phyloP scores from a whole-genome alignment of 371 early-diverging fungal species.

The Saksenaea vasiformis region DNA sequence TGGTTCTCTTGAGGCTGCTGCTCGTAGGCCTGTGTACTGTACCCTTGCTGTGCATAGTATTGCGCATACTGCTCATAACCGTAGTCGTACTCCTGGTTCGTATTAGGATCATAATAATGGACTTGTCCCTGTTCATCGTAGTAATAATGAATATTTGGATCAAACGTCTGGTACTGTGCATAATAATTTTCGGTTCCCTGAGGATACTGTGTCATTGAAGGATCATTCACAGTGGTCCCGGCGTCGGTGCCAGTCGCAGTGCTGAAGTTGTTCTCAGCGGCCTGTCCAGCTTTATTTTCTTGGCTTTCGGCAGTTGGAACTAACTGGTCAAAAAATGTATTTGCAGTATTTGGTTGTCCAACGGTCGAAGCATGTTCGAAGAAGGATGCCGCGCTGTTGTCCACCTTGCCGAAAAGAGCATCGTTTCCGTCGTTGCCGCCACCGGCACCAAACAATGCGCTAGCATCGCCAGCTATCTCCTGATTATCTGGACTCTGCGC shows the following conservation, averaged over 20 bases:
- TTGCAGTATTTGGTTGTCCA: neutral
- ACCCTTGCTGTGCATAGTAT: conserved; percentile 23
- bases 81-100: conserved; percentile 36
- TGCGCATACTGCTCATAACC: conserved; percentile 30
- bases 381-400: neutral
- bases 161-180: conserved; percentile 25
- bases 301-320: neutral
- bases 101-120: conserved; percentile 45
- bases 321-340: neutral
- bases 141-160: conserved; percentile 40
- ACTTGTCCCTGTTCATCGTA: conserved; percentile 38
- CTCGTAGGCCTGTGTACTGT: conserved; percentile 16
- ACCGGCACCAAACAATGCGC: conserved; percentile 26
- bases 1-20: neutral
- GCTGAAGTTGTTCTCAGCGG: neutral
- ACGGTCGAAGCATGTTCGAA: neutral
- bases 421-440: neutral
- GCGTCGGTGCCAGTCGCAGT: conserved; percentile 9
- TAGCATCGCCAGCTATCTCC: conserved; percentile 26
- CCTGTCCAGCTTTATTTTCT: neutral
- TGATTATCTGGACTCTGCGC: neutral
- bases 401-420: neutral
- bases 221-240: neutral
- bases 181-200: neutral
- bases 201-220: neutral